Evolutionary conservation across 306 rosid species (phyloP).

Genomic region (Medicago ruthenica): DNA sequence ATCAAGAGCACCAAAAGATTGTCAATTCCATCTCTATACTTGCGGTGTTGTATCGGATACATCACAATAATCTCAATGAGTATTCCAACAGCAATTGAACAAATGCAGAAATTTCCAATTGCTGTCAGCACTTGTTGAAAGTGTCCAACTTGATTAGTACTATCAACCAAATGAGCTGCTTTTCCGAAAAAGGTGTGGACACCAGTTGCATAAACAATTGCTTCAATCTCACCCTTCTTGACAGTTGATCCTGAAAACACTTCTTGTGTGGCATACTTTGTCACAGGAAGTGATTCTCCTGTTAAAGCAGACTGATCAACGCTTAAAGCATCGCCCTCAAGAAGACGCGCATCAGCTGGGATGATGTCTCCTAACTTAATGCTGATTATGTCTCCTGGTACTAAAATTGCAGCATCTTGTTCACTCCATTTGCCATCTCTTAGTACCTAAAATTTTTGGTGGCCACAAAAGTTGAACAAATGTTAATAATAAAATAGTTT

Average conservation of each 20-base stretch:
- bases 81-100: constrained; percentile 86
- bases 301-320: constrained; percentile 97
- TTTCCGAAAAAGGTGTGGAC: constrained; percentile 96
- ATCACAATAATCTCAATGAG: constrained; percentile 74
- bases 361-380: constrained; percentile 91
- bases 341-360: constrained; percentile 98
- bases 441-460: constrained; percentile 57
- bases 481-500: not conserved
- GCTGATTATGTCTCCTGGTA: constrained; percentile 94
- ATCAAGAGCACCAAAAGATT: constrained; percentile 91
- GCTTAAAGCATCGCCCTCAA: constrained; percentile 90
- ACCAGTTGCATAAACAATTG: constrained; percentile 92
- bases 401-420: constrained; percentile 90
- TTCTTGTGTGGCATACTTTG: constrained; percentile 78
- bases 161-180: constrained; percentile 96
- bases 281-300: constrained; percentile 94
- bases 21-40: constrained; percentile 89
- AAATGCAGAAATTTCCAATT: constrained; percentile 93
- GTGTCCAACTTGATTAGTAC: constrained; percentile 96
- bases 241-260: constrained; percentile 95
- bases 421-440: constrained; percentile 90
- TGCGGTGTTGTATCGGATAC: constrained; percentile 86
- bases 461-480: constrained; percentile 29
- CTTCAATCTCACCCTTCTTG: constrained; percentile 95
- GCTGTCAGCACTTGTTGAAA: constrained; percentile 95